Evolutionary conservation across 148 eudicot genomes (phyloP), one percentile per base, ranked within the genome.

Genomic region (Heliosperma pusillum): DNA sequence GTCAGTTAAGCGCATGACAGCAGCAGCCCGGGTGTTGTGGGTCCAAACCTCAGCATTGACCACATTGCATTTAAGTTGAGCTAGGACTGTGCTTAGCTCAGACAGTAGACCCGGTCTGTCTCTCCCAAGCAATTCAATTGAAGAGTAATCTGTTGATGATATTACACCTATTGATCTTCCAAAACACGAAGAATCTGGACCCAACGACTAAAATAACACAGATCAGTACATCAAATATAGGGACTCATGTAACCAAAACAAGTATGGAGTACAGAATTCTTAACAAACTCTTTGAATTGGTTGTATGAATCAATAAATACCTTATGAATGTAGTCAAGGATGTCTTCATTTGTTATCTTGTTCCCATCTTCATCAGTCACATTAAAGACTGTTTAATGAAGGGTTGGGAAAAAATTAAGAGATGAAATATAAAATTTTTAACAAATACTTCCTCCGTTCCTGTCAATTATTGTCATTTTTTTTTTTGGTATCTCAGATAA

Each of bases 311-410:
- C n/a, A n/a, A n/a, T n/a, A 65, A 45, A 36, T 72, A 85, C 98
- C 90, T 93, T 90, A 57, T 82, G 86, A 67, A 93, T 93, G 30
- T 86, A 93, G 67, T 89, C 93, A 30, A 93, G 84, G 76, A 89
- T 81, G 80, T 80, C 91, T 76, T 90, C 96, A 81, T 89, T 87
- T 20, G 89, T 90, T 19, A 93, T 82, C 85, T 93, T 93, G 86
- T 89, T 88, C 76, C 98, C 96, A 70, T 87, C 87, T 73, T 89
- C 90, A 85, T 90, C 94, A 66, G 96, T 92, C 63, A 92, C 99
- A 89, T 95, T 87, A 67, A 95, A 95, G 40, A 92, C 99, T 95
- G 91, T n/a, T n/a, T n/a, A n/a, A n/a, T n/a, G n/a, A n/a, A n/a
- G n/a, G n/a, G n/a, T n/a, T n/a, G n/a, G n/a, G n/a, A n/a, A n/a